Evolutionary conservation across 352 stramenopile species (phyloP).

Genomic region (Phytophthora pisi): DNA sequence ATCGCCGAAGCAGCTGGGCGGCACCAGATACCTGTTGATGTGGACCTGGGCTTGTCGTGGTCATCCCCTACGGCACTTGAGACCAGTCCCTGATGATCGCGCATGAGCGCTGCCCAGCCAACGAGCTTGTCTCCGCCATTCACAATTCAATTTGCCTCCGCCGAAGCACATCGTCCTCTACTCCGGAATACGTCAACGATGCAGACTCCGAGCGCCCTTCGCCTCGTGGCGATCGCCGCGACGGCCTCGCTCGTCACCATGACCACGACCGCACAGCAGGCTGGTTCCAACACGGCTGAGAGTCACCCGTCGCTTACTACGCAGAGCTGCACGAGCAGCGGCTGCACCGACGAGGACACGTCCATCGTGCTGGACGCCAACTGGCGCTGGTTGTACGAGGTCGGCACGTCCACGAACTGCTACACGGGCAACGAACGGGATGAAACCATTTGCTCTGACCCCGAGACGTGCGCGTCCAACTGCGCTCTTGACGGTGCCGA

Average conservation of each 20-base stretch:
- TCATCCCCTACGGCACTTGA: conserved; percentile 4
- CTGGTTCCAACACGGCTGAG: conserved; percentile 38
- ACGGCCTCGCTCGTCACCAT: not conserved
- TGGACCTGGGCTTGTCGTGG: not conserved
- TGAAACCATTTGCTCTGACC: conserved; percentile 39
- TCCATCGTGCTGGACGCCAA: conserved; percentile 60
- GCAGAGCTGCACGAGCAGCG: conserved; percentile 24
- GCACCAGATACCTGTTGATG: conserved; percentile 5
- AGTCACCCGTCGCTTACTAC: conserved; percentile 38
- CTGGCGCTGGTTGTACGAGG: conserved; percentile 56
- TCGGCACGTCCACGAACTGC: conserved; percentile 48
- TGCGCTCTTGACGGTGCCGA: conserved; percentile 52
- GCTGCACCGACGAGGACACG: conserved; percentile 37
- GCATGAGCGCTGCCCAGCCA: not conserved
- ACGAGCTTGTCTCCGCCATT: not conserved
- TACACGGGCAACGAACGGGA: conserved; percentile 52
- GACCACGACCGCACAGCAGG: conserved; percentile 32
- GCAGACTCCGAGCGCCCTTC: conserved; percentile 7
- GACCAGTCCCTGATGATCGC: not conserved
- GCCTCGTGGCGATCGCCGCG: conserved; percentile 1
- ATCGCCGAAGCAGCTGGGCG: conserved; percentile 2
- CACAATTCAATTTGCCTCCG: conserved; percentile 13
- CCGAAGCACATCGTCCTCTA: conserved; percentile 1
- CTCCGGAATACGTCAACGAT: not conserved
- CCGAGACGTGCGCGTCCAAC: conserved; percentile 37